phyloP scores from a whole-genome alignment of 495 filamentous ascomycete genomes.

The Penicillium salamii region DNA sequence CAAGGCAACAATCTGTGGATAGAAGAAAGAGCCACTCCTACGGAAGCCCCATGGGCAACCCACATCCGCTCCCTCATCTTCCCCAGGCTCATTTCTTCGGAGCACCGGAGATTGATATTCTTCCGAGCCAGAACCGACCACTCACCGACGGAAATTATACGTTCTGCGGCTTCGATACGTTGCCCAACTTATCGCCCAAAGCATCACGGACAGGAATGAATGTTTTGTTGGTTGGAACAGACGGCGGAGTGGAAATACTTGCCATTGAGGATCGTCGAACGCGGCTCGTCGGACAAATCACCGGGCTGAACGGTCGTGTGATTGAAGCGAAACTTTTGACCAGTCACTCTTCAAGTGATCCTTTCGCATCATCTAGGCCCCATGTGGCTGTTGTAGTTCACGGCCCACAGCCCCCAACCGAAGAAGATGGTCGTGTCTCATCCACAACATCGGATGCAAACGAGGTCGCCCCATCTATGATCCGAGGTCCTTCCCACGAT shows the following conservation, averaged over 20 bases:
- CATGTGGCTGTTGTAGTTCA: constrained; percentile 75
- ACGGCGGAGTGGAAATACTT: constrained; percentile 70
- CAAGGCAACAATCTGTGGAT: constrained; percentile 42
- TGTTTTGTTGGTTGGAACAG: constrained; percentile 72
- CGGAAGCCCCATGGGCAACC: constrained; percentile 36
- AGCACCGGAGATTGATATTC: constrained; percentile 53
- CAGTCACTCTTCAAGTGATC: constrained; percentile 46
- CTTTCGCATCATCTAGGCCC: constrained; percentile 46
- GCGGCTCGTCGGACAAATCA: constrained; percentile 62
- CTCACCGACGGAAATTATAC: constrained; percentile 61
- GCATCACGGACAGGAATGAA: constrained; percentile 53
- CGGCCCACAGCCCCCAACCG: constrained; percentile 55
- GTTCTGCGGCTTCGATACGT: constrained; percentile 75
- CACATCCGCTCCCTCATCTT: constrained; percentile 76
- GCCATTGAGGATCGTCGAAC: constrained; percentile 64
- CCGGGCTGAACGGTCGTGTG: constrained; percentile 75
- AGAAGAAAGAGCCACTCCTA: constrained; percentile 45
- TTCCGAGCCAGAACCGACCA: constrained; percentile 24
- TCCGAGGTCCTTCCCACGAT: constrained; percentile 24
- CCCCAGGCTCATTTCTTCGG: constrained; percentile 72
- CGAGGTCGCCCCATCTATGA: constrained; percentile 29
- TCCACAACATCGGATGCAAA: constrained; percentile 38
- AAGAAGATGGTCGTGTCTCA: constrained; percentile 34
- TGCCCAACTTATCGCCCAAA: constrained; percentile 50
- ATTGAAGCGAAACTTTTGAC: constrained; percentile 76